Percentiles rank a stretch among this genome's conserved stretches.
Evolutionary conservation across 106 monocot species (phyloP).

Genomic region (Acanthochlamys bracteata): DNA sequence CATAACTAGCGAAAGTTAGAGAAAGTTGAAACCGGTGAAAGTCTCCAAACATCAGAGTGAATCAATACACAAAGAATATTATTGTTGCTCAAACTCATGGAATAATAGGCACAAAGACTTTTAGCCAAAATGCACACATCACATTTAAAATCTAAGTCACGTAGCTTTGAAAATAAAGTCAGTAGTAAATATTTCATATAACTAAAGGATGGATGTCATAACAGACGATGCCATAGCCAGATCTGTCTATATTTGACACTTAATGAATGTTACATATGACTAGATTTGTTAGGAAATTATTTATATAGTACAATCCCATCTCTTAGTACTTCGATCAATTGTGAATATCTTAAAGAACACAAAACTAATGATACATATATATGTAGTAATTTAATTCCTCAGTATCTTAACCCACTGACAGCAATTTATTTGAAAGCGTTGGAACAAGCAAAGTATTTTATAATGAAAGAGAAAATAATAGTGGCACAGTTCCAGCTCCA

Average conservation of each 20-base stretch:
- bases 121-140: background rate
- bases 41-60: background rate
- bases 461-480: too few relatives aligned
- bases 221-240: background rate
- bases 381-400: too few relatives aligned
- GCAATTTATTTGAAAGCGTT: too few relatives aligned
- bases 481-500: too few relatives aligned
- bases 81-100: background rate
- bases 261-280: too few relatives aligned
- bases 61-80: background rate
- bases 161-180: background rate
- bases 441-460: too few relatives aligned
- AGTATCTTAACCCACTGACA: too few relatives aligned
- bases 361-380: too few relatives aligned
- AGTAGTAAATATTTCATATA: background rate
- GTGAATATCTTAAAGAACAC: too few relatives aligned
- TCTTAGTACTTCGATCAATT: too few relatives aligned
- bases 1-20: background rate
- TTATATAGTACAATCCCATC: too few relatives aligned
- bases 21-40: background rate
- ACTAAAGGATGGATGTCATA: background rate
- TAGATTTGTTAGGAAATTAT: too few relatives aligned
- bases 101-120: background rate
- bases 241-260: background rate
- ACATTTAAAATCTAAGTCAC: background rate